Conservation (phyloP, 306 rosid genomes). For the Chamaecrista fasciculata region DNA sequence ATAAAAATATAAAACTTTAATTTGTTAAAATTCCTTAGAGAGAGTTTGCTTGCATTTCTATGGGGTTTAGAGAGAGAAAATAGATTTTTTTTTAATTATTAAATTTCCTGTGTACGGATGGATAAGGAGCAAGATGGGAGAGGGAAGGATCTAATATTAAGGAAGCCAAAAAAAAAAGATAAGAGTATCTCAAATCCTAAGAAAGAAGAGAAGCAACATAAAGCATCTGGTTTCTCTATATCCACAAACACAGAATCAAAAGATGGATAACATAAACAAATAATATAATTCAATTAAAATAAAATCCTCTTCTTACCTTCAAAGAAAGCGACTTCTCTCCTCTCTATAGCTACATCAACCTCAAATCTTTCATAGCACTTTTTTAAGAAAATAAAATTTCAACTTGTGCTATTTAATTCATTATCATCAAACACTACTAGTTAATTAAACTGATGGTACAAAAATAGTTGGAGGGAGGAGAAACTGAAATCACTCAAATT, state of each 20-base stretch:
- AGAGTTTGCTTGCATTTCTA: too few relatives aligned
- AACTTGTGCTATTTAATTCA: background rate
- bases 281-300: background rate
- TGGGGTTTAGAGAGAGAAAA: conserved; percentile 35
- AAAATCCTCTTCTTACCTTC: conserved; percentile 25
- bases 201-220: conserved; percentile 64
- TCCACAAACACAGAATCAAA: conserved; percentile 21
- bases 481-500: background rate
- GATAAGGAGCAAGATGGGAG: conserved; percentile 36
- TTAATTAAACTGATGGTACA: too few relatives aligned
- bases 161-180: conserved; percentile 64
- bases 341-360: background rate
- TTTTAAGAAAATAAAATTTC: background rate
- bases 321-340: conserved; percentile 47
- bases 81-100: background rate
- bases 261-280: conserved; percentile 33
- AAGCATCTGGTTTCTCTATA: conserved; percentile 61
- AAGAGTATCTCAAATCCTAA: conserved; percentile 51
- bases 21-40: too few relatives aligned
- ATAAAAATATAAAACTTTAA: too few relatives aligned
- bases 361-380: background rate
- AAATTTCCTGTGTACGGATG: conserved; percentile 43
- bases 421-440: conserved; percentile 21
- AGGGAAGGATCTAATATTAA: conserved; percentile 42
- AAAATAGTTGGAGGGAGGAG: background rate